Conservation (phyloP, 371 early-diverging fungal genomes). For the Mycotypha africana region DNA sequence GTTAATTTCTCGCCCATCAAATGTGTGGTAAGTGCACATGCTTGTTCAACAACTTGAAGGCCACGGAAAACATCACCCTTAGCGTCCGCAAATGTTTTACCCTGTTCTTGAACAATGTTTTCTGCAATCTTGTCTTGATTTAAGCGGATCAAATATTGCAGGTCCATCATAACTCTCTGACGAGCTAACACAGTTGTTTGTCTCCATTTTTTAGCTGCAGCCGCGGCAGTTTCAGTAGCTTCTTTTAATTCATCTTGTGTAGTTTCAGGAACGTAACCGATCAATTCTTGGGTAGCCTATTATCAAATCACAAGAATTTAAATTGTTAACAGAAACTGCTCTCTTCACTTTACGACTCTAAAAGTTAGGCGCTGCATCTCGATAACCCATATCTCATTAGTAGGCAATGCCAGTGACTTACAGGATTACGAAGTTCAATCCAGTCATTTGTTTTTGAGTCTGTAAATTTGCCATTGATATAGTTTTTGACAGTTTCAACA, state of each 20-base stretch:
- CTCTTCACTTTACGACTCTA: too few relatives aligned
- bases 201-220: slow-evolving; percentile 87
- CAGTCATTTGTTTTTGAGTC: slow-evolving; percentile 84
- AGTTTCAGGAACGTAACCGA: slow-evolving; percentile 86
- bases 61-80: slow-evolving; percentile 89
- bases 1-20: slow-evolving; percentile 84
- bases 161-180: slow-evolving; percentile 88
- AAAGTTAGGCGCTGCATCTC: too few relatives aligned
- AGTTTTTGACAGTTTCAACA: slow-evolving; percentile 66
- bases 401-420: slow-evolving; percentile 24
- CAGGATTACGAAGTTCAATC: slow-evolving; percentile 91
- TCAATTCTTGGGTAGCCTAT: slow-evolving; percentile 90
- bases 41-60: slow-evolving; percentile 89
- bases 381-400: too few relatives aligned
- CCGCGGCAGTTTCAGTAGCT: slow-evolving; percentile 70
- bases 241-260: slow-evolving; percentile 82
- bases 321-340: too few relatives aligned
- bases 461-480: slow-evolving; percentile 90
- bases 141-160: slow-evolving; percentile 82
- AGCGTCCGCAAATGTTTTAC: slow-evolving; percentile 93
- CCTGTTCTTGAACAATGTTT: slow-evolving; percentile 89
- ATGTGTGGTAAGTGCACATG: slow-evolving; percentile 72
- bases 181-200: slow-evolving; percentile 82
- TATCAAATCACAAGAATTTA: neutral
- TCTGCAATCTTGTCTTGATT: slow-evolving; percentile 81